Percentiles rank a stretch among this genome's conserved stretches.
Evolutionary conservation across 176 grass and related monocot species (phyloP).

Genomic region (Themeda triandra): DNA sequence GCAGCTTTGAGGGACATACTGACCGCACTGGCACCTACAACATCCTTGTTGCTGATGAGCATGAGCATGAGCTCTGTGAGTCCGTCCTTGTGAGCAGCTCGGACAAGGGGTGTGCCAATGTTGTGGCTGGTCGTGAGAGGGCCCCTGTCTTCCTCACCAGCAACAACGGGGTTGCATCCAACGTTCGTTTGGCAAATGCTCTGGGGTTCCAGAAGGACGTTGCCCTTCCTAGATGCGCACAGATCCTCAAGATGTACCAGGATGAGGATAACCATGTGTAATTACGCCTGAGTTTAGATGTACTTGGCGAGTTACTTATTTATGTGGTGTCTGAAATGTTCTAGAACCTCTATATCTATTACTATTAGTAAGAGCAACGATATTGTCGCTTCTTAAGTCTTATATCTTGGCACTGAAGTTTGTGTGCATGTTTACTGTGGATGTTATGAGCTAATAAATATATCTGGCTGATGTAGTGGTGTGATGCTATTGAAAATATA

Average conservation of each 20-base stretch:
- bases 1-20: constrained; percentile 72
- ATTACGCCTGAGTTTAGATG: constrained; percentile 1
- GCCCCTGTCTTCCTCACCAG: constrained; percentile 81
- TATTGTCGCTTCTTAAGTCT: background rate
- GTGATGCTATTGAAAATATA: too few species aligned
- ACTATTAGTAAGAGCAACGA: constrained; percentile 4
- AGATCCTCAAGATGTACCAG: constrained; percentile 76
- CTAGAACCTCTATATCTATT: background rate
- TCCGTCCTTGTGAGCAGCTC: constrained; percentile 87
- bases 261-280: constrained; percentile 41
- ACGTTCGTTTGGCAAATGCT: constrained; percentile 66
- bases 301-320: background rate
- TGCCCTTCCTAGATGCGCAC: constrained; percentile 37
- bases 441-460: too few species aligned
- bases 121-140: constrained; percentile 66
- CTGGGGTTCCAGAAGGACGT: constrained; percentile 73
- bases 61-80: constrained; percentile 82
- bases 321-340: constrained; percentile 7
- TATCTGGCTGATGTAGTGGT: too few species aligned
- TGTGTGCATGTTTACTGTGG: background rate
- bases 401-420: background rate
- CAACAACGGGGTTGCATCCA: constrained; percentile 76
- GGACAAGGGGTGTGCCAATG: constrained; percentile 44
- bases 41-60: constrained; percentile 58
- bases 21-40: constrained; percentile 91